phyloP scores from a whole-genome alignment of 2,329 filamentous ascomycete genomes.

The Aspergillus versicolor region DNA sequence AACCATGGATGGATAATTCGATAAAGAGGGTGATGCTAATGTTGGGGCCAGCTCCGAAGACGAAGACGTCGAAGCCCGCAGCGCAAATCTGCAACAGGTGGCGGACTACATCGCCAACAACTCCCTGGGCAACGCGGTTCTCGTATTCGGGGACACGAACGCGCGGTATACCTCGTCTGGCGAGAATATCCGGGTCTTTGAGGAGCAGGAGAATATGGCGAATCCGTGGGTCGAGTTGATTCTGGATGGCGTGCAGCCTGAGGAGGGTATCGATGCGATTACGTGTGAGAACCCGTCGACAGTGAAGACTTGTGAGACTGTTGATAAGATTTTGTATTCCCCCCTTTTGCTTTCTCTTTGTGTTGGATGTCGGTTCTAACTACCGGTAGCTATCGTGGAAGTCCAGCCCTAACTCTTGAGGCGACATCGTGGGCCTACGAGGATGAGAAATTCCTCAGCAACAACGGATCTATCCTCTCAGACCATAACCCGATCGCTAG shows the following conservation, averaged over 20 bases:
- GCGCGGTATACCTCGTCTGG: conserved; percentile 59
- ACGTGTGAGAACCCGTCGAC: conserved; percentile 60
- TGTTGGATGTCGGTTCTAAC: not conserved
- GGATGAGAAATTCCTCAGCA: conserved; percentile 57
- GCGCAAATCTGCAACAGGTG: conserved; percentile 60
- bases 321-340: conserved; percentile 63
- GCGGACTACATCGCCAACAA: conserved; percentile 56
- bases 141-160: conserved; percentile 67
- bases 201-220: conserved; percentile 52
- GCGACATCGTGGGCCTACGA: conserved; percentile 51
- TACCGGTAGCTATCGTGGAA: conserved; percentile 23
- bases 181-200: conserved; percentile 55
- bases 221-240: conserved; percentile 63
- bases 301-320: conserved; percentile 59
- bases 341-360: not conserved
- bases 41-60: conserved; percentile 38
- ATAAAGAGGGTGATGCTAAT: not conserved
- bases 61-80: conserved; percentile 57
- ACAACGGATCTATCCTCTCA: conserved; percentile 58
- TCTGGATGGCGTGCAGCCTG: conserved; percentile 49
- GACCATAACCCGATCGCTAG: conserved; percentile 62
- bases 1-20: too few species aligned
- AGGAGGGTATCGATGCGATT: conserved; percentile 33
- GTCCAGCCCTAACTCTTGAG: conserved; percentile 52
- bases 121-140: conserved; percentile 60